A percentile compares a stretch with the other conserved stretches of the same genome.
Conservation (phyloP, 148 eudicot species). For the Silene uniflora region DNA sequence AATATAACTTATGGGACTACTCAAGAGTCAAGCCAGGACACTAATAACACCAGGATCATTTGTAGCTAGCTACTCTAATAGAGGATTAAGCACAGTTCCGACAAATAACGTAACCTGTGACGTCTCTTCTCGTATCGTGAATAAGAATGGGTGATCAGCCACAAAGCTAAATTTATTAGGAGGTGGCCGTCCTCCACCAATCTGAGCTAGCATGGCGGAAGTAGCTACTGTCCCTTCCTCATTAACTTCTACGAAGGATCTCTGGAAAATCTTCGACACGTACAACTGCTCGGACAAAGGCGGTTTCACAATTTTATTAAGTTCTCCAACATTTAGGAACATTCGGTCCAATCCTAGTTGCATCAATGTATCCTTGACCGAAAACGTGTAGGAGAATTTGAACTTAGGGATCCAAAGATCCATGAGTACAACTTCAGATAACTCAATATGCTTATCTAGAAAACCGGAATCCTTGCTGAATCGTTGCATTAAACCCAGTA, state of each 20-base stretch:
- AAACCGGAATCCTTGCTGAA: slow-evolving; percentile 13
- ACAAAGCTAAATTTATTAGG: background rate
- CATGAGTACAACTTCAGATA: background rate
- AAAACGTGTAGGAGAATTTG: slow-evolving; percentile 13
- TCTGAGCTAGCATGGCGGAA: background rate
- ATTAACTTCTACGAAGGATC: slow-evolving; percentile 16
- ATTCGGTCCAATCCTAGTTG: slow-evolving; percentile 14
- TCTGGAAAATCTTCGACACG: slow-evolving; percentile 3
- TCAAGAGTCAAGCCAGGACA: no score
- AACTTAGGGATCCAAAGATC: slow-evolving; percentile 15
- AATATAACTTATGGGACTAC: no score
- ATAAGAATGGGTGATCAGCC: slow-evolving; percentile 23
- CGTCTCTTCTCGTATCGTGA: slow-evolving; percentile 20
- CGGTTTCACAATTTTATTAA: background rate
- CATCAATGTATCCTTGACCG: background rate
- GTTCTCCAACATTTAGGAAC: slow-evolving; percentile 9
- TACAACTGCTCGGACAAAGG: background rate
- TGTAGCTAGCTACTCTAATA: background rate
- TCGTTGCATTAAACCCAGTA: slow-evolving; percentile 2
- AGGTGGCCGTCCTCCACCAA: background rate
- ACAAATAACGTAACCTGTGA: slow-evolving; percentile 12
- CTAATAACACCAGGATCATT: background rate
- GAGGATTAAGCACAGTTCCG: slow-evolving; percentile 18
- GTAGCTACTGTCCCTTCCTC: slow-evolving; percentile 20
- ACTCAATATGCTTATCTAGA: slow-evolving; percentile 1